Evolutionary conservation across 2,329 filamentous ascomycete genomes (phyloP).

Genomic region (Diaporthe sp.): DNA sequence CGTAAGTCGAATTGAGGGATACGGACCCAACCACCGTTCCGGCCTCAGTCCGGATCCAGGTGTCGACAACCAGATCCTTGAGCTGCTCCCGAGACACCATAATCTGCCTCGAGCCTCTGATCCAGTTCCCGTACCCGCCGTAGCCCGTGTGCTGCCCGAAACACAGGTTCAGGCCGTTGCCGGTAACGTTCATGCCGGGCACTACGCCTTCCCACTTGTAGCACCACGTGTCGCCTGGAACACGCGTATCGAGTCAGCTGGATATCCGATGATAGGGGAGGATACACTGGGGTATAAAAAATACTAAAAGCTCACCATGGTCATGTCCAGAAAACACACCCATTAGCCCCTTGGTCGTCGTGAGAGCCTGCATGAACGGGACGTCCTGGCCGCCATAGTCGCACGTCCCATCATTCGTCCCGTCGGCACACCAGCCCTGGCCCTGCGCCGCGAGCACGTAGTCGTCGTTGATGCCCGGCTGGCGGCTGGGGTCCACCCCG

Average conservation of each 20-base stretch:
- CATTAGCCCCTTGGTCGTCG: constrained; percentile 62
- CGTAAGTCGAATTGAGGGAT: constrained; percentile 66
- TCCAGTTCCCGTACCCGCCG: constrained; percentile 77
- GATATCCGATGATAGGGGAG: neutral
- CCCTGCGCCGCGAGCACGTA: constrained; percentile 49
- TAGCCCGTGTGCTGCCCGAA: constrained; percentile 78
- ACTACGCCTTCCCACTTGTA: constrained; percentile 51
- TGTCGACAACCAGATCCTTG: constrained; percentile 54
- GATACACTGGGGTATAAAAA: neutral
- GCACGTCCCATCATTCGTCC: constrained; percentile 46
- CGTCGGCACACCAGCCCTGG: constrained; percentile 51
- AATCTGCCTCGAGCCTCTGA: constrained; percentile 68
- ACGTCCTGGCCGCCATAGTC: constrained; percentile 60
- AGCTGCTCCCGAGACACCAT: constrained; percentile 50
- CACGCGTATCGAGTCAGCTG: neutral
- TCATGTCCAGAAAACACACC: constrained; percentile 72
- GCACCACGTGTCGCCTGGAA: constrained; percentile 63
- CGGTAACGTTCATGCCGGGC: constrained; percentile 47
- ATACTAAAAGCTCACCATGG: constrained; percentile 52
- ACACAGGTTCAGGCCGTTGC: constrained; percentile 55
- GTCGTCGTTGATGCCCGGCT: constrained; percentile 55
- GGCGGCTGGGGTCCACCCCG: constrained; percentile 47
- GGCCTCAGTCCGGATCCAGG: constrained; percentile 67
- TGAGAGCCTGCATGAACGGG: constrained; percentile 70
- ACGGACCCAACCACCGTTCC: constrained; percentile 60